Evolutionary conservation across 129 eudicot species (phyloP).

Genomic region (Gnaphalium uliginosum): DNA sequence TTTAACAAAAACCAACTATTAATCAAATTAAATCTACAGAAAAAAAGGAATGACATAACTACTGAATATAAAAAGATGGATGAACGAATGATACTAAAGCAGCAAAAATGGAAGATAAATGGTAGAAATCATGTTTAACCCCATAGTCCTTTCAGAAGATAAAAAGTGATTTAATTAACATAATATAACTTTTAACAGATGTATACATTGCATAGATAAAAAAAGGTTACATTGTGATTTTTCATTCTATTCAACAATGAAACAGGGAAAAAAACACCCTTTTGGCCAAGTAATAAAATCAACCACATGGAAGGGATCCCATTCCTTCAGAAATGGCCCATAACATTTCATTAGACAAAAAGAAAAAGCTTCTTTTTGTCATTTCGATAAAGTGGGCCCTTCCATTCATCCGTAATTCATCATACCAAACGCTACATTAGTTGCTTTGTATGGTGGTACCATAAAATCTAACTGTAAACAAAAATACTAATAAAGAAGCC

Average conservation of each 20-base stretch:
- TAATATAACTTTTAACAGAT: background rate
- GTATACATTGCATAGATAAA: background rate
- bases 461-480: background rate
- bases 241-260: background rate
- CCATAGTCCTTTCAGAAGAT: background rate
- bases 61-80: too few species aligned
- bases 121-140: background rate
- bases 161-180: background rate
- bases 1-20: conserved; percentile 3
- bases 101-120: background rate
- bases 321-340: background rate
- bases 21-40: background rate
- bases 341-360: background rate
- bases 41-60: too few species aligned
- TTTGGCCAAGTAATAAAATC: too few species aligned
- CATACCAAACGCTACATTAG: background rate
- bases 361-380: background rate
- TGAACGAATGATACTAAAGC: background rate
- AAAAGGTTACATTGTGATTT: background rate
- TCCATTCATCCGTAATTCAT: background rate
- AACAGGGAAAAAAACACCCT: too few species aligned
- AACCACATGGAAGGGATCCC: background rate
- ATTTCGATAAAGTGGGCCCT: background rate
- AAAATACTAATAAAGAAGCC: background rate
- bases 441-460: background rate